Base-by-base conservation (phyloP, 768 basidiomycete species). In the Rossbeevera mucosa region DNA sequence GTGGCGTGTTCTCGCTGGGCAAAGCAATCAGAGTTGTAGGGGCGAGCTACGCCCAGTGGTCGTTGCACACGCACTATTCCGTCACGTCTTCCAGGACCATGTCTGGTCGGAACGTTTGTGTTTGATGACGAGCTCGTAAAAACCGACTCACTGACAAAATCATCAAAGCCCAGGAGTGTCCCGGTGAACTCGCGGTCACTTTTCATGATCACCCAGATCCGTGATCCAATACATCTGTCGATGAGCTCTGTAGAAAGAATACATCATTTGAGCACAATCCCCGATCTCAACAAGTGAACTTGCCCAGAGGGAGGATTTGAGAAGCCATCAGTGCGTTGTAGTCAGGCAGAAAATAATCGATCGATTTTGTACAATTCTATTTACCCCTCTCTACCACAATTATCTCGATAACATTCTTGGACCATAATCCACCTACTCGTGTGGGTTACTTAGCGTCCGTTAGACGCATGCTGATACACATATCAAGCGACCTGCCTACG, bases 131-230 rank as follows among this genome's bases (percentile, higher is more conserved):
- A 38, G 36, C 18, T 38, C 9, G 11, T 38, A 38, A 38, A 44
- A 46, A 45, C 16, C 16, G 7, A 94, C 95, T 80, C 69, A 97
- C 95, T 99, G 71, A 99, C 95, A 70, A 95, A 99, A 72, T 99
- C 95, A 68, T 99, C 95, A 62, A 99, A 99, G 2, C 95, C 95
- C 29, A 95, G 78, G 38, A 99, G 76, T 3, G 85, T 96, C 11
- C 95, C 95, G 21, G 89, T 91, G 72, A 97, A 99, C 74, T 99
- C 95, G 43, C 93, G 86, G 56, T 99, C 94, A 61, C 80, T 86
- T 75, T 97, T 98, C 92, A 96, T 97, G 68, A 98, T 84, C 62
- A 98, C 95, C 91, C 93, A 96, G 65, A 98, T 94, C 45, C 84
- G 82, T 29, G 93, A 95, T 51, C 95, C 95, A 67, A 97, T 98